Conservation (phyloP, 2,329 filamentous ascomycete genomes). For the Paracamarosporium sp. region DNA sequence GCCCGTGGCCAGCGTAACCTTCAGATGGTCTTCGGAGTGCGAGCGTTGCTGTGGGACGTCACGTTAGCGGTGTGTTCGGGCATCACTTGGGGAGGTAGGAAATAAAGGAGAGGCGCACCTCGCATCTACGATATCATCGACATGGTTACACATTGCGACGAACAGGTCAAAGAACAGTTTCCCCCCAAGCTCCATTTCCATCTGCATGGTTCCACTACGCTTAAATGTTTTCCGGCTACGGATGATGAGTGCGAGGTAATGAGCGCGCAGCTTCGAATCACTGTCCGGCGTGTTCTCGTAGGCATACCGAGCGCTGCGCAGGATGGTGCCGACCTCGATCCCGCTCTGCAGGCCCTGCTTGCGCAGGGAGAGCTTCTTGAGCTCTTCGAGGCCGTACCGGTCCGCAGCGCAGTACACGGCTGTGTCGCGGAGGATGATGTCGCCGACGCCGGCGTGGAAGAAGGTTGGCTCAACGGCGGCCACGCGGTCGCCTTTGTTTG, state of each 20-base stretch:
- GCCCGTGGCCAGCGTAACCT: constrained; percentile 14
- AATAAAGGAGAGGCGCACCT: constrained; percentile 52
- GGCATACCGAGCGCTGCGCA: constrained; percentile 91
- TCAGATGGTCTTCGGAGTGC: constrained; percentile 63
- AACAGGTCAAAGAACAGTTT: constrained; percentile 99
- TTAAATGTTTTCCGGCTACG: constrained; percentile 97
- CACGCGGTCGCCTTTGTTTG: constrained; percentile 63
- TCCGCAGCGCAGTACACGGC: constrained; percentile 94
- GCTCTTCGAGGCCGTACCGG: constrained; percentile 87
- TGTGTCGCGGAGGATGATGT: constrained; percentile 86
- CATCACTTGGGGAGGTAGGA: background rate
- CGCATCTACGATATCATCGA: constrained; percentile 92
- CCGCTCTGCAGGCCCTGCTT: constrained; percentile 95
- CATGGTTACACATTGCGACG: constrained; percentile 97
- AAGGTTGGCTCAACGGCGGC: constrained; percentile 73
- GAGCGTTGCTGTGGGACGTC: constrained; percentile 53
- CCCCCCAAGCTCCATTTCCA: constrained; percentile 94
- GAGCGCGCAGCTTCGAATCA: constrained; percentile 90
- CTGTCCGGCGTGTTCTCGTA: constrained; percentile 94
- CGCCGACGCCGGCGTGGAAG: constrained; percentile 75
- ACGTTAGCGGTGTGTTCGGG: constrained; percentile 3
- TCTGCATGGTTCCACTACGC: constrained; percentile 97
- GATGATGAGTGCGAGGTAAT: constrained; percentile 97
- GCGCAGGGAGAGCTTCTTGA: constrained; percentile 88
- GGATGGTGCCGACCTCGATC: constrained; percentile 89